These are phyloP conservation scores for Dendrothele bispora DNA, from an alignment of 768 basidiomycete genomes.

Conservation along the genomic window DNA sequence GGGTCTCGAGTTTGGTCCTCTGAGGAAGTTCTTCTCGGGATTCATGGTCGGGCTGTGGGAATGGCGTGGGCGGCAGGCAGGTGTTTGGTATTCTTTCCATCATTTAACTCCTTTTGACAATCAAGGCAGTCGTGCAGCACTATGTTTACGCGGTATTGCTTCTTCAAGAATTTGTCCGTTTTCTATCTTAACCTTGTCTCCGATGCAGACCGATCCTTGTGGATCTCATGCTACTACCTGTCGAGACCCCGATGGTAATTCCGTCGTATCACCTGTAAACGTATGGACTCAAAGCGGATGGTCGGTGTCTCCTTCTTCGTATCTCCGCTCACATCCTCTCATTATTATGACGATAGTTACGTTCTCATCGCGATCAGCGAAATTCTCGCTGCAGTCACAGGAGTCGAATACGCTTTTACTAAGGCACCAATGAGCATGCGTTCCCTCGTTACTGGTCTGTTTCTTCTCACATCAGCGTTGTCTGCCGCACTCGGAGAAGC, in stretches of 20 bases:
- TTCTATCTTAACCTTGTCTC: neutral
- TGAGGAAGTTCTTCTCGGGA: neutral
- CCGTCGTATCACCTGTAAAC: neutral
- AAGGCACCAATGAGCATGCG: slow-evolving; percentile 91
- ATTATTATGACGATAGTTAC: neutral
- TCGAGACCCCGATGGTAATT: neutral
- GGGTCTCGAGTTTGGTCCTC: neutral
- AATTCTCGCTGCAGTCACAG: neutral
- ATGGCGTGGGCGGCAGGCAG: neutral
- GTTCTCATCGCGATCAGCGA: neutral
- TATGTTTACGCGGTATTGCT: neutral
- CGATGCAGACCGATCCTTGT: neutral
- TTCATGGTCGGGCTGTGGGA: neutral
- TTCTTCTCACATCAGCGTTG: slow-evolving; percentile 59
- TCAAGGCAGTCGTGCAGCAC: neutral
- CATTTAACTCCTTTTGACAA: neutral
- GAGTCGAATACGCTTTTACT: slow-evolving; percentile 19
- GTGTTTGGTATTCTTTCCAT: neutral
- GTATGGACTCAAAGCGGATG: neutral
- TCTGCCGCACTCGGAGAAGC: slow-evolving; percentile 67
- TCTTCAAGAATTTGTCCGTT: neutral
- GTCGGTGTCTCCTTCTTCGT: neutral
- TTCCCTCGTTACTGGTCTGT: slow-evolving; percentile 76
- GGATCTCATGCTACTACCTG: neutral
- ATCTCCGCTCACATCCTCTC: neutral